Evolutionary conservation across 78 protist genomes (phyloP), one percentile per base, ranked within the genome.

Genomic region (Dictyostelium brefeldianum): DNA sequence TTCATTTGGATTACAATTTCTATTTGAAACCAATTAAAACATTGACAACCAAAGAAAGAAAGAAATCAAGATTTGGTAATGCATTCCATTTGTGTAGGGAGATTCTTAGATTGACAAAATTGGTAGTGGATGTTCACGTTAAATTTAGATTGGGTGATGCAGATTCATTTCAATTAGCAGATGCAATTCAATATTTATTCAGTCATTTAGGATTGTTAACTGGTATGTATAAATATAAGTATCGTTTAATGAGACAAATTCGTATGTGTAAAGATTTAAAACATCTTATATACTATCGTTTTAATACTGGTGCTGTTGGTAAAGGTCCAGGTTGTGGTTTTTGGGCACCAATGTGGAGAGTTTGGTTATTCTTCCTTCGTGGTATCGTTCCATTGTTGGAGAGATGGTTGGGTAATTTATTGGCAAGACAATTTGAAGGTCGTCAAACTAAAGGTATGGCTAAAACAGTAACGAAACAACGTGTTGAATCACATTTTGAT

Each of bases 311-410:
- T 20, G 97, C 99, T 0, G 99, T 99, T 25, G 99, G 99, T 36
- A 99, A 98, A 93, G 99, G 99, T 7, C 99, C 99, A 1, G 99
- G 99, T n/a, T 95, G 95, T 29, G 99, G 99, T 10, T 99, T 99
- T 93, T 99, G 99, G 99, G 99, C 99, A 17, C 99, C 99, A 1
- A 96, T 95, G 53, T 99, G 99, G 99, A 93, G 99, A 20, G 99
- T 99, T 50, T 99, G 99, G 99, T n/a, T 99, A 36, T 99, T 99
- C 97, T 99, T 99, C 97, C 71, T 99, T 75, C 97, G 99, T 22
- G 99, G 99, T 41, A 97, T 99, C 5, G 98, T 98, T 22, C 99
- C 99, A 2, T 97, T 99, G 12, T 85, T 99, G n/a, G 99, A 99
- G 96, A 92, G 99, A 29, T 99, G 99, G 99, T 92, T 99, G 10